Percentiles rank a stretch among this genome's conserved stretches.
Conservation (phyloP, 768 basidiomycete genomes). For the Steccherinum ochraceum region DNA sequence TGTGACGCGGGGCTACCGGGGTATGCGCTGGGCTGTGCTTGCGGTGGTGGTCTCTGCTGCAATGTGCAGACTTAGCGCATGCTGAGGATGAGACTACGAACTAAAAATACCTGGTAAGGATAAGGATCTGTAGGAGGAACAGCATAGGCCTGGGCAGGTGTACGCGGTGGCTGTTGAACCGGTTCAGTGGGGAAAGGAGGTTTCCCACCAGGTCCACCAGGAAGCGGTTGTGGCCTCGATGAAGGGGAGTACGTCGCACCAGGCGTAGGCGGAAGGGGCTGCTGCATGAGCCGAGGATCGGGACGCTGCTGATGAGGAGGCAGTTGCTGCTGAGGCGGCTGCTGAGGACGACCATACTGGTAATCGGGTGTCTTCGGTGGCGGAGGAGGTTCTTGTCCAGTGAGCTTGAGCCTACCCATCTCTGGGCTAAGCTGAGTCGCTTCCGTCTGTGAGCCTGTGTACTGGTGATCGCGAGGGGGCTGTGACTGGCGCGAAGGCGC, state of each 20-base stretch:
- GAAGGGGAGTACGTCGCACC: constrained; percentile 22
- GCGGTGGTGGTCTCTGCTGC: background rate
- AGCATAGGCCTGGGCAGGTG: background rate
- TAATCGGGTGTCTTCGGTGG: constrained; percentile 13
- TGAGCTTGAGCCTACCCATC: constrained; percentile 14
- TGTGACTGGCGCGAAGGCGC: constrained; percentile 32
- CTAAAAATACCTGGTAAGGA: background rate
- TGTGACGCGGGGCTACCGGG: background rate
- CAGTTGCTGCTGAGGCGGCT: constrained; percentile 15
- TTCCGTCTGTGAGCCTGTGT: constrained; percentile 19
- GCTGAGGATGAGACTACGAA: background rate
- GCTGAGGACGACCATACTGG: constrained; percentile 18
- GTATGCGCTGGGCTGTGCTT: constrained; percentile 4
- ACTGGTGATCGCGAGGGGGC: constrained; percentile 26
- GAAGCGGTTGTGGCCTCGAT: constrained; percentile 32
- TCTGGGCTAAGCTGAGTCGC: constrained; percentile 5
- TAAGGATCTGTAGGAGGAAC: background rate
- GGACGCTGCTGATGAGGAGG: constrained; percentile 11
- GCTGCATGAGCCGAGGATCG: constrained; percentile 14
- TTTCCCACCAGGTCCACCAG: constrained; percentile 35
- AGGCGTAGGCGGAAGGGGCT: constrained; percentile 9
- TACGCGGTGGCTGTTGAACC: constrained; percentile 11
- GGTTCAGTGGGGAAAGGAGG: constrained; percentile 41
- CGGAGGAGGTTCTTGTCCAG: constrained; percentile 15
- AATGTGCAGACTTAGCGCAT: background rate